Percentiles rank a stretch among this genome's conserved stretches.
Conservation (phyloP, 2,329 filamentous ascomycete species). For the Alternaria conjuncta region DNA sequence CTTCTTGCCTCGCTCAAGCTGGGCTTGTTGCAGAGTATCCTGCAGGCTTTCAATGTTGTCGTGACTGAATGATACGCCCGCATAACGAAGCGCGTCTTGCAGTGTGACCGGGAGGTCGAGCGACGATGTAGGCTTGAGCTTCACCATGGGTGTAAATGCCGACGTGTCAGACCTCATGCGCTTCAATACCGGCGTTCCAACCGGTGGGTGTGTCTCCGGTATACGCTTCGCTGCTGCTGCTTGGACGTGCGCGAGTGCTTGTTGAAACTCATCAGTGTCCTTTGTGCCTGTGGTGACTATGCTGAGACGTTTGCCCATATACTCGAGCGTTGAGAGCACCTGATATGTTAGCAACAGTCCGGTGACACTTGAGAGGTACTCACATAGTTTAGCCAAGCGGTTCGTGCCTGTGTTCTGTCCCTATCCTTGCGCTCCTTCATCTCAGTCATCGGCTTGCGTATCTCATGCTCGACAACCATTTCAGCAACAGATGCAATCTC, state of each 20-base stretch:
- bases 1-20: constrained; percentile 44
- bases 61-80: constrained; percentile 38
- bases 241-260: constrained; percentile 39
- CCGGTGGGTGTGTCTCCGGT: constrained; percentile 20
- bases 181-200: constrained; percentile 23
- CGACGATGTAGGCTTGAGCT: constrained; percentile 34
- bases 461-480: constrained; percentile 73
- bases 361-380: neutral
- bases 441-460: constrained; percentile 65
- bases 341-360: constrained; percentile 20
- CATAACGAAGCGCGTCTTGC: constrained; percentile 44
- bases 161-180: constrained; percentile 35
- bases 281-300: constrained; percentile 32
- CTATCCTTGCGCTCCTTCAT: constrained; percentile 45
- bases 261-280: constrained; percentile 37
- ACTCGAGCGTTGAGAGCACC: constrained; percentile 50
- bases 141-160: constrained; percentile 37
- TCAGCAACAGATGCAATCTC: constrained; percentile 74
- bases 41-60: constrained; percentile 35
- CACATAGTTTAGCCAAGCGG: constrained; percentile 54
- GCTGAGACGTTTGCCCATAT: constrained; percentile 48
- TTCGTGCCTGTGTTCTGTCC: constrained; percentile 44
- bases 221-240: constrained; percentile 34
- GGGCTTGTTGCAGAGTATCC: constrained; percentile 35
- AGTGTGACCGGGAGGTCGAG: constrained; percentile 41